Evolutionary conservation across 2,329 filamentous ascomycete species (phyloP).

Genomic region (Monosporascus sp.): DNA sequence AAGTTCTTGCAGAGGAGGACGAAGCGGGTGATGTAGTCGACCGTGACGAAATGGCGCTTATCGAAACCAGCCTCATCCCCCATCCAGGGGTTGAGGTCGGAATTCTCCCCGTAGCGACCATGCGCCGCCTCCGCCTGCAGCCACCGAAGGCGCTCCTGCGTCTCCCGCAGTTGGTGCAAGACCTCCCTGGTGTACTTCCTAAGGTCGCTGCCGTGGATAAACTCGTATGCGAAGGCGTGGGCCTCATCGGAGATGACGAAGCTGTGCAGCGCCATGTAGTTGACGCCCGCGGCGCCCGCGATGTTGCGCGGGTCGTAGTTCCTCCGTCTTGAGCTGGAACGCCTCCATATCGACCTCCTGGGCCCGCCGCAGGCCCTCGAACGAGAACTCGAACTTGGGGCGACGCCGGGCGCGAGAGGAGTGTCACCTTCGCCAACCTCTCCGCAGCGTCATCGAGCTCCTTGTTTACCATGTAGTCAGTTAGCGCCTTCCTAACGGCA

Average conservation of each 20-base stretch:
- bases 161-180: background rate
- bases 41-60: conserved; percentile 2
- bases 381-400: too few species aligned
- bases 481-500: background rate
- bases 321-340: too few species aligned
- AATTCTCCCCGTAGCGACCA: background rate
- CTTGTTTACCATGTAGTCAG: background rate
- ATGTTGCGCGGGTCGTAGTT: background rate
- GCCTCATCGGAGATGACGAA: too few species aligned
- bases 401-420: too few species aligned
- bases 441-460: too few species aligned
- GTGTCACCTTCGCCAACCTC: too few species aligned
- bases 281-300: background rate
- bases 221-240: background rate
- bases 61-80: background rate
- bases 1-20: conserved; percentile 19
- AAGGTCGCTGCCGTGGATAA: background rate
- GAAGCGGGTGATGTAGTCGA: conserved; percentile 21
- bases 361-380: too few species aligned
- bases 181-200: background rate
- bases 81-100: background rate
- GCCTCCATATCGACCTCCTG: too few species aligned
- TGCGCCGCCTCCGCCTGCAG: background rate
- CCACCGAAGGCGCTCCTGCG: background rate
- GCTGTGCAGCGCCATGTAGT: too few species aligned